Evolutionary conservation across 805 yeast species (phyloP).

Genomic region (Kodamaea nitidulidarum): DNA sequence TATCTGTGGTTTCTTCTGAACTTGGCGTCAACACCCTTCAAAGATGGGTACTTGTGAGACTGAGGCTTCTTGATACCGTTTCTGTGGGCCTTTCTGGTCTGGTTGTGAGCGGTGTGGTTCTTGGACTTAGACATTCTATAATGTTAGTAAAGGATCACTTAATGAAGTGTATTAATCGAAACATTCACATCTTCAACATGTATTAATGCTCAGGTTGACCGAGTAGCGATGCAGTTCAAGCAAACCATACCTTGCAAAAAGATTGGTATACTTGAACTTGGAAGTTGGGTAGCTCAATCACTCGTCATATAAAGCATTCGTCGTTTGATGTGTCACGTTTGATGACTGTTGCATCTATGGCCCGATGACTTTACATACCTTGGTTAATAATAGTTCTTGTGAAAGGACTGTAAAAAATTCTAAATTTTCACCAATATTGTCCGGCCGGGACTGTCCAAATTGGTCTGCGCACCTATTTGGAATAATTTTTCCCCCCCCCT

Average conservation of each 20-base stretch:
- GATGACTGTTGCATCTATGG: not conserved
- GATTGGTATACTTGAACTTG: too few species aligned
- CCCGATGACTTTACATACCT: not conserved
- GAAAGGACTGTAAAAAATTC: conserved; percentile 4
- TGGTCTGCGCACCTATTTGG: conserved; percentile 7
- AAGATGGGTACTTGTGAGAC: conserved; percentile 96
- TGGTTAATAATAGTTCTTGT: not conserved
- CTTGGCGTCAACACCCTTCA: conserved; percentile 98
- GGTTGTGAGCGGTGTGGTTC: conserved; percentile 99
- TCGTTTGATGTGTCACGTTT: too few species aligned
- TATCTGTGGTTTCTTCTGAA: conserved; percentile 99
- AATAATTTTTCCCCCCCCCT: too few species aligned
- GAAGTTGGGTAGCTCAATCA: too few species aligned
- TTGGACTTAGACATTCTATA: conserved; percentile 90
- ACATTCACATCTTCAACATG: not conserved
- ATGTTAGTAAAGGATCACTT: conserved; percentile 25
- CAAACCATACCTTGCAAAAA: too few species aligned
- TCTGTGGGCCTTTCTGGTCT: conserved; percentile 99
- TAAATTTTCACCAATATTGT: conserved; percentile 1
- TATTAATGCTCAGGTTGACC: too few species aligned
- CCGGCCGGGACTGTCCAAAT: conserved; percentile 4
- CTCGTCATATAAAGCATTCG: too few species aligned
- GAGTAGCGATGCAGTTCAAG: too few species aligned
- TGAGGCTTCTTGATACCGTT: conserved; percentile 99
- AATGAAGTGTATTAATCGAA: too few species aligned